phyloP scores from a whole-genome alignment of 164 flowering plant species.

The Vitis labrusca region DNA sequence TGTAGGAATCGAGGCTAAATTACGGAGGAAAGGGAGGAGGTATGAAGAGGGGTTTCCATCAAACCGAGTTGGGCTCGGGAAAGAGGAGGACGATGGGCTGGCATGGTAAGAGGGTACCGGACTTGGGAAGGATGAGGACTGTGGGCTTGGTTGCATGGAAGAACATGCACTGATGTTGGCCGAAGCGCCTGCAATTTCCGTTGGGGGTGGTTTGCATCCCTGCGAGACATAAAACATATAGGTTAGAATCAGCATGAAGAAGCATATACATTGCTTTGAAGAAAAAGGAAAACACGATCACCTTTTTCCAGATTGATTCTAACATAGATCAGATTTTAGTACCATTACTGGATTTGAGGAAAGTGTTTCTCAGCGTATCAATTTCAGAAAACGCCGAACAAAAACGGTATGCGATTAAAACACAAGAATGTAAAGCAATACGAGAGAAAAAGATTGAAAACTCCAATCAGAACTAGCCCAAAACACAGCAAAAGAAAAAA shows the following conservation, averaged over 20 bases:
- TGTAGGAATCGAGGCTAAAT: constrained; percentile 62
- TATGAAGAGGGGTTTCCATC: constrained; percentile 59
- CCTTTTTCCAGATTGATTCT: not conserved
- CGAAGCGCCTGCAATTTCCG: constrained; percentile 27
- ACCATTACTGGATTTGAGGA: not conserved
- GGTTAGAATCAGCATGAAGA: not conserved
- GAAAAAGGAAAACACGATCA: too few relatives aligned
- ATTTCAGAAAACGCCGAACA: not conserved
- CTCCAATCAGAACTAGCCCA: not conserved
- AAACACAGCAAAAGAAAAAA: not conserved
- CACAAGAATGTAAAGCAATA: not conserved
- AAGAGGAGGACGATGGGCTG: constrained; percentile 81
- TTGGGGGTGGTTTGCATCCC: constrained; percentile 42
- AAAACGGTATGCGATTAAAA: not conserved
- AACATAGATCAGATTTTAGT: not conserved
- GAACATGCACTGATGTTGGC: constrained; percentile 39
- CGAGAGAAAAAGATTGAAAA: not conserved
- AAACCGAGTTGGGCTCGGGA: constrained; percentile 77
- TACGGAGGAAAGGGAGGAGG: constrained; percentile 70
- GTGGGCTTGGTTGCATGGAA: constrained; percentile 55
- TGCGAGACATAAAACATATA: constrained; percentile 11
- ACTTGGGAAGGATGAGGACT: constrained; percentile 64
- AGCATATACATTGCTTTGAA: too few relatives aligned
- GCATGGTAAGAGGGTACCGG: constrained; percentile 89
- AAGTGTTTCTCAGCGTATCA: not conserved